Base-by-base conservation (phyloP, 768 basidiomycete species). In the Macrolepiota albuminosa region DNA sequence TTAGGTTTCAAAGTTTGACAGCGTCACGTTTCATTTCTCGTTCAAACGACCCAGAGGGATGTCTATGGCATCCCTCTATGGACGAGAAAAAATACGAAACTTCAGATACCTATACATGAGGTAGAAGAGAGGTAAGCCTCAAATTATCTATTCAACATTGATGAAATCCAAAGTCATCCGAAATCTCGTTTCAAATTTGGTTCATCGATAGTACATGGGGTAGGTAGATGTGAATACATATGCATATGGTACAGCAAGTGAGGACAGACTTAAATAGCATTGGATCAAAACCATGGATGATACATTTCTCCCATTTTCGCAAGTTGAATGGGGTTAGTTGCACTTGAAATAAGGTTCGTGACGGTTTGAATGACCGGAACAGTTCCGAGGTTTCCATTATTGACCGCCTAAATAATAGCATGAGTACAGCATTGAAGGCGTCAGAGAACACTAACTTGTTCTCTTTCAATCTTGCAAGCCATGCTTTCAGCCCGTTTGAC, bases 261-360 rank as follows among this genome's bases (percentile, higher is more conserved):
- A 34, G 33, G 63, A 54, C 29, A 29, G 63, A 54, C 36, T 53
- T 24, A n/a, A 31, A 58, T 36, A 62, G 26, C 54, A 43, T 37
- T 31, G 45, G 37, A 69, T 72, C 72, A 93, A 72, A 91, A 93
- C 91, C 93, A 96, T 5, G 94, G 89, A 64, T 88, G 82, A 68
- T 88, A 95, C 31, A 84, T 78, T 69, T 96, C 93, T 34, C 86
- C 83, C 88, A 93, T 92, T 70, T 88, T 89, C 60, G 88, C 86
- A 8, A 98, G 81, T 61, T 89, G 86, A 31, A 89, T 75, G 1
- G 94, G 93, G 68, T 95, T 92, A 4, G 93, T 93, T 16, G 96
- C 93, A 40, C 82, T 84, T 0, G 89, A 88, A 60, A 98, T 87
- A 21, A 97, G 79, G 67, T 85, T 89, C 33, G 87, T 86, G 56